Conservation (phyloP, 106 monocot genomes). For the Dendrobium catenatum region DNA sequence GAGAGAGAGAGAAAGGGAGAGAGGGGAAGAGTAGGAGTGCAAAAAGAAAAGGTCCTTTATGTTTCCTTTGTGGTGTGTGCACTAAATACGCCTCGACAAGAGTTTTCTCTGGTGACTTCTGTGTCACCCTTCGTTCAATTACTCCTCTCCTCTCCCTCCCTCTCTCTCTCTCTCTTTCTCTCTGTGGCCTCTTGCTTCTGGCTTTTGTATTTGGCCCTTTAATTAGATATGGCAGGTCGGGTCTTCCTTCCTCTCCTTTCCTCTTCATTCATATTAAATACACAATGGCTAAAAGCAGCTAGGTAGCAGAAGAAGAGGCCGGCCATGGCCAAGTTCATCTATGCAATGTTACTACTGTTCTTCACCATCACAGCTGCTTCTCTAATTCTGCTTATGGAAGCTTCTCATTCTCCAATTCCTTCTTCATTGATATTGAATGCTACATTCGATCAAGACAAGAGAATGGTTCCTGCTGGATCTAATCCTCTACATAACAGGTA, state of each 20-base stretch:
- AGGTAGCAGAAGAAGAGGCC: not conserved
- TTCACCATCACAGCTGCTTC: not conserved
- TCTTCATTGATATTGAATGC: not conserved
- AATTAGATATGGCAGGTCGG: not conserved
- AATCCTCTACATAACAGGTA: slow-evolving; percentile 4
- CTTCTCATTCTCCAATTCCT: not conserved
- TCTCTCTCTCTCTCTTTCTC: not conserved
- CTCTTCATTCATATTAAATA: too few relatives aligned
- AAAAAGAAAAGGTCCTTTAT: not conserved
- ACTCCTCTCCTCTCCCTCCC: not conserved
- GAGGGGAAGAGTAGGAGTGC: not conserved
- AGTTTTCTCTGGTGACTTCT: not conserved
- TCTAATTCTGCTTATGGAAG: not conserved
- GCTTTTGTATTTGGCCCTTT: not conserved
- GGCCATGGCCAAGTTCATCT: not conserved
- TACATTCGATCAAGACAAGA: not conserved
- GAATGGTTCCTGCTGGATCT: slow-evolving; percentile 1
- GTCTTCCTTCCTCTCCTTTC: not conserved
- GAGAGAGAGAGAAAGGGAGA: not conserved
- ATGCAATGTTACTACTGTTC: too few relatives aligned
- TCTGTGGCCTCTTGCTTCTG: not conserved
- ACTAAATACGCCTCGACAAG: not conserved
- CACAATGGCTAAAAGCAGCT: too few relatives aligned
- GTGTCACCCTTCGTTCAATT: not conserved
- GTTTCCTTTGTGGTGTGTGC: not conserved